Percentiles rank a stretch among this genome's conserved stretches.
These are phyloP conservation scores for Zygosaccharomyces sapae DNA, from an alignment of 1,139 yeast species.

Conservation along the genomic window DNA sequence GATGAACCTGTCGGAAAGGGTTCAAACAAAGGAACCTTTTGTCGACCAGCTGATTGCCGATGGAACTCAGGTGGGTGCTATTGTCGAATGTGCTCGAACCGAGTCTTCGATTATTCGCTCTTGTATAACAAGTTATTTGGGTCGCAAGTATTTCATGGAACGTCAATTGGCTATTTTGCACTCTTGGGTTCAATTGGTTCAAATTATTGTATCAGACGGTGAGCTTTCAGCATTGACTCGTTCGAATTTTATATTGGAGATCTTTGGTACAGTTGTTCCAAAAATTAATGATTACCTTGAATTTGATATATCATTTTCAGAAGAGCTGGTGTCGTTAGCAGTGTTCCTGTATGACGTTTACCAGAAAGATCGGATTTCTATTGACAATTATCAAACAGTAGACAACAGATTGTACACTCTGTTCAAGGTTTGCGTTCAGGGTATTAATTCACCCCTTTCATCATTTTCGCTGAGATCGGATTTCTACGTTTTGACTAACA, in stretches of 20 bases:
- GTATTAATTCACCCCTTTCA: slow-evolving; percentile 65
- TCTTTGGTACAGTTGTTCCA: slow-evolving; percentile 71
- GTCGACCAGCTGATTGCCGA: background rate
- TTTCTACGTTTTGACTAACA: slow-evolving; percentile 67
- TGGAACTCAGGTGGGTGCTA: slow-evolving; percentile 21
- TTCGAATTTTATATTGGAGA: slow-evolving; percentile 65
- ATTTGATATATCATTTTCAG: slow-evolving; percentile 61
- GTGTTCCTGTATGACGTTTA: slow-evolving; percentile 67
- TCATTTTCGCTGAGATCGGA: slow-evolving; percentile 70
- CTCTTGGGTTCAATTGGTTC: slow-evolving; percentile 80
- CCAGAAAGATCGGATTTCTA: slow-evolving; percentile 41
- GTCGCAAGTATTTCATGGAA: slow-evolving; percentile 45
- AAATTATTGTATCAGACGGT: slow-evolving; percentile 64
- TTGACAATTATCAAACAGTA: slow-evolving; percentile 39
- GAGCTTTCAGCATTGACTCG: slow-evolving; percentile 42
- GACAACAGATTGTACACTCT: slow-evolving; percentile 56
- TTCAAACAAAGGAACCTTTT: slow-evolving; percentile 12
- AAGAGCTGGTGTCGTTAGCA: slow-evolving; percentile 70
- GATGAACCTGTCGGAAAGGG: slow-evolving; percentile 30
- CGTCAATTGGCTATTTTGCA: slow-evolving; percentile 61
- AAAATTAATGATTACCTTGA: slow-evolving; percentile 72
- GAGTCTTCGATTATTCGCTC: slow-evolving; percentile 19
- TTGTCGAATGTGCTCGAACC: slow-evolving; percentile 3
- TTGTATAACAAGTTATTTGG: slow-evolving; percentile 41
- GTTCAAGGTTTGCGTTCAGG: slow-evolving; percentile 68